These are phyloP conservation scores for Fusarium equiseti DNA, from an alignment of 2,329 filamentous ascomycete genomes.

Conservation along the genomic window DNA sequence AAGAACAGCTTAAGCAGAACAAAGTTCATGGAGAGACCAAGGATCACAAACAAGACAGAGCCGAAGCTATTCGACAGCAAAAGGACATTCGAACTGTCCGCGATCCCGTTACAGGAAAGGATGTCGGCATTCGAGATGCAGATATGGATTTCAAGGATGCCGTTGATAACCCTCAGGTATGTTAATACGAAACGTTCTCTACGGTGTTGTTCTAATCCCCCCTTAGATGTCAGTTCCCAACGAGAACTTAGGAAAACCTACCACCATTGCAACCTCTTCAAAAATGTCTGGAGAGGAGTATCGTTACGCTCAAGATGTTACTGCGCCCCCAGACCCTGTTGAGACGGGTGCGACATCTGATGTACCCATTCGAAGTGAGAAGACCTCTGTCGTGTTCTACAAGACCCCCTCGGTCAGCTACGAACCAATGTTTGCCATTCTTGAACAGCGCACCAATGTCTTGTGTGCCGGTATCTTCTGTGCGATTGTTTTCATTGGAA, in stretches of 20 bases:
- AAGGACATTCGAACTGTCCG: slow-evolving; percentile 77
- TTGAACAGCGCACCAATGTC: slow-evolving; percentile 80
- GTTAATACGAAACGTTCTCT: slow-evolving; percentile 9
- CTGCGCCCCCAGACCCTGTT: slow-evolving; percentile 89
- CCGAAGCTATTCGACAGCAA: slow-evolving; percentile 51
- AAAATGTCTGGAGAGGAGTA: slow-evolving; percentile 83
- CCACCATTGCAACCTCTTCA: slow-evolving; percentile 77
- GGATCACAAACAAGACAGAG: slow-evolving; percentile 56
- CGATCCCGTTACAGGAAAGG: slow-evolving; percentile 87
- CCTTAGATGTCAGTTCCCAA: slow-evolving; percentile 82
- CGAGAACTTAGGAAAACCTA: slow-evolving; percentile 82
- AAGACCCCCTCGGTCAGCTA: slow-evolving; percentile 91
- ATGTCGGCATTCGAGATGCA: slow-evolving; percentile 88
- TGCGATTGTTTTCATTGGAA: slow-evolving; percentile 81
- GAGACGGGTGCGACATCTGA: slow-evolving; percentile 87
- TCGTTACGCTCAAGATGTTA: slow-evolving; percentile 86
- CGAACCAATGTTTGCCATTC: slow-evolving; percentile 83
- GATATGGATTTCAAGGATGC: slow-evolving; percentile 75
- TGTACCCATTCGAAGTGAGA: slow-evolving; percentile 95
- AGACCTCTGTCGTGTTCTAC: slow-evolving; percentile 96
- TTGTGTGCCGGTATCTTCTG: slow-evolving; percentile 78
- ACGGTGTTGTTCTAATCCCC: background rate
- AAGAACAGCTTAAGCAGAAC: slow-evolving; percentile 63
- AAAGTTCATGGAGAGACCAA: slow-evolving; percentile 53
- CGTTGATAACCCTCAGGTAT: slow-evolving; percentile 78